Conservation (phyloP, 2,329 filamentous ascomycete species). For the Pseudogymnoascus sp. region DNA sequence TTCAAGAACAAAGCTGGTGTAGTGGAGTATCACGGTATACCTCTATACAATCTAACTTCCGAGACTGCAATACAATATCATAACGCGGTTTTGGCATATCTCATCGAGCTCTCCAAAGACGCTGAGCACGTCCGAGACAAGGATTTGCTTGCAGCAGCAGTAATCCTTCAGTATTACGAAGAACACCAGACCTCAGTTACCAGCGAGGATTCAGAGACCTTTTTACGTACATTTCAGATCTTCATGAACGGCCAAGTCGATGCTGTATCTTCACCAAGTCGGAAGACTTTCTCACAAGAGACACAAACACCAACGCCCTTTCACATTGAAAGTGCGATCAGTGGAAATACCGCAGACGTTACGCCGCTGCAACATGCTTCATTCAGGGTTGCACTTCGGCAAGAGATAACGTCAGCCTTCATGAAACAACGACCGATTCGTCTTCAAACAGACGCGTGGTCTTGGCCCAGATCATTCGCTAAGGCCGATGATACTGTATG, state of each 20-base stretch:
- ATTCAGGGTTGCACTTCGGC: conserved; percentile 1
- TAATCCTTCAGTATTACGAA: background rate
- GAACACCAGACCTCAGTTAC: conserved; percentile 8
- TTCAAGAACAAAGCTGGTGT: conserved; percentile 21
- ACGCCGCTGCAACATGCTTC: conserved; percentile 5
- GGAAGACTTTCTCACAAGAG: conserved; percentile 6
- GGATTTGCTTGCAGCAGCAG: background rate
- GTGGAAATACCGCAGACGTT: background rate
- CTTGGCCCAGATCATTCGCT: background rate
- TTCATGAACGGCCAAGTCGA: conserved; percentile 1
- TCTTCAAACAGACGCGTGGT: background rate
- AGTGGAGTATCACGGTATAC: background rate
- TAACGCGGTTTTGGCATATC: background rate
- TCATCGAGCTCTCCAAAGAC: background rate
- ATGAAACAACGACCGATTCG: conserved; percentile 1
- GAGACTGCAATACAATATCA: background rate
- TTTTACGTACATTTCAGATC: background rate
- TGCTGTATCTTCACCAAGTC: background rate
- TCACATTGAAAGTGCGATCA: background rate
- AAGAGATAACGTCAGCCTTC: background rate
- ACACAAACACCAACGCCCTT: background rate
- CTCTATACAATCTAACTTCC: background rate
- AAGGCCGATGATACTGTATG: background rate
- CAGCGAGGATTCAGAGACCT: background rate
- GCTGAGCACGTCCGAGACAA: background rate